Evolutionary conservation across 345 rosid genomes (phyloP), one percentile per base, ranked within the genome.

Genomic region (Melaleuca alternifolia): DNA sequence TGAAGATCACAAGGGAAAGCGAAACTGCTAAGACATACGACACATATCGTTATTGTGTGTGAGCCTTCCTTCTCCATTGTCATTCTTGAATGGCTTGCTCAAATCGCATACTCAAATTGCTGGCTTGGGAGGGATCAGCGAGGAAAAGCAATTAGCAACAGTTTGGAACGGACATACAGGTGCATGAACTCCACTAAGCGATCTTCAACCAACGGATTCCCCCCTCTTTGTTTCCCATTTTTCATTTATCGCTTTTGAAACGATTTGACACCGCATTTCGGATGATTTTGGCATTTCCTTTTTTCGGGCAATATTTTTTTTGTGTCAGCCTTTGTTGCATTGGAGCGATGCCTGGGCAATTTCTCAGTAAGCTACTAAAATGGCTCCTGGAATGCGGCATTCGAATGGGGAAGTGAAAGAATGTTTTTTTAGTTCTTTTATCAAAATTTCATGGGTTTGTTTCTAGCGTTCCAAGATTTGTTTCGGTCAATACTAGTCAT

Each of bases 1-100:
- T 88, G 28, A 88, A 90, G 89, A 90, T 90, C 51, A 90, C 89
- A 6, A 85, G 91, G 87, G 88, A 85, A 20, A 90, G 91, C 33
- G 91, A 90, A 86, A 90, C 91, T 65, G 91, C 91, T 44, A 89
- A 89, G 18, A 86, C 88, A 50, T 90, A 90, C 5, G 87, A 88
- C 61, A 90, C 91, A 28, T 90, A 90, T 54, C 85, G 90, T 16
- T 90, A 84, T 84, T 87, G 89, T 33, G 85, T 88, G 20, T 89
- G 82, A 89, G 57, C 30, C 51, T 44, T 85, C 26, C 59, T 48
- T 82, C 21, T 48, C 54, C 85, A 53, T 59, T 24, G 76, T 9
- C 26, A 71, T 37, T 71, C 48, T 71, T 18, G 79, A 33, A 18
- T 33, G 33, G 79, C 79, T 33, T 65, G 79, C 79, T 65, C 33